Percentiles rank a stretch among this genome's conserved stretches.
phyloP scores from a whole-genome alignment of 495 filamentous ascomycete species.

The Annulohypoxylon bovei region DNA sequence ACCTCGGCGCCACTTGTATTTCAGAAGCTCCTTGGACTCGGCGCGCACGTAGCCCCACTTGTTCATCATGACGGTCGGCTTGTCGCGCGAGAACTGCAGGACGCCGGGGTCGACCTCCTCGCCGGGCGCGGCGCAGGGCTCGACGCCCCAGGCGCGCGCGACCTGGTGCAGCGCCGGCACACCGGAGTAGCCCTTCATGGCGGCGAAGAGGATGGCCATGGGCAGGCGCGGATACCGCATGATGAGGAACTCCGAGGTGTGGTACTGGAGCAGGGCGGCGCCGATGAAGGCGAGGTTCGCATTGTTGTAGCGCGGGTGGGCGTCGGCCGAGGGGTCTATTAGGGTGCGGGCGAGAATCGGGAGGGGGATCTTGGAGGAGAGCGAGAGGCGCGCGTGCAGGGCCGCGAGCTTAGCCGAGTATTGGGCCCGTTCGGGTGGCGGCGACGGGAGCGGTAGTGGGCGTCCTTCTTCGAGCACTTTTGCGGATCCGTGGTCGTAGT shows the following conservation, averaged over 20 bases:
- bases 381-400: slow-evolving; percentile 87
- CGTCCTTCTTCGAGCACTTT: not conserved
- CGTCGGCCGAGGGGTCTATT: slow-evolving; percentile 84
- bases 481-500: not conserved
- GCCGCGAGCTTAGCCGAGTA: slow-evolving; percentile 90
- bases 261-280: slow-evolving; percentile 81
- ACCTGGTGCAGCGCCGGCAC: slow-evolving; percentile 73
- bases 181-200: slow-evolving; percentile 84
- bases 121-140: slow-evolving; percentile 81
- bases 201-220: slow-evolving; percentile 79
- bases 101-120: slow-evolving; percentile 92
- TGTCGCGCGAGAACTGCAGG: slow-evolving; percentile 78
- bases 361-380: slow-evolving; percentile 82
- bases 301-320: slow-evolving; percentile 80
- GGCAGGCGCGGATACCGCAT: slow-evolving; percentile 90
- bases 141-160: slow-evolving; percentile 88
- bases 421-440: slow-evolving; percentile 71
- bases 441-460: slow-evolving; percentile 65
- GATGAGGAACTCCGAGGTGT: slow-evolving; percentile 86
- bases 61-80: slow-evolving; percentile 64
- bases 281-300: slow-evolving; percentile 82
- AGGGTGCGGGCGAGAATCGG: slow-evolving; percentile 87
- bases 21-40: slow-evolving; percentile 48
- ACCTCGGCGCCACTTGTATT: slow-evolving; percentile 72
- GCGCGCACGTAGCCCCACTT: slow-evolving; percentile 54